These are phyloP conservation scores for Basidiobolus meristosporus DNA, from an alignment of 371 early-diverging fungal species.

Conservation along the genomic window DNA sequence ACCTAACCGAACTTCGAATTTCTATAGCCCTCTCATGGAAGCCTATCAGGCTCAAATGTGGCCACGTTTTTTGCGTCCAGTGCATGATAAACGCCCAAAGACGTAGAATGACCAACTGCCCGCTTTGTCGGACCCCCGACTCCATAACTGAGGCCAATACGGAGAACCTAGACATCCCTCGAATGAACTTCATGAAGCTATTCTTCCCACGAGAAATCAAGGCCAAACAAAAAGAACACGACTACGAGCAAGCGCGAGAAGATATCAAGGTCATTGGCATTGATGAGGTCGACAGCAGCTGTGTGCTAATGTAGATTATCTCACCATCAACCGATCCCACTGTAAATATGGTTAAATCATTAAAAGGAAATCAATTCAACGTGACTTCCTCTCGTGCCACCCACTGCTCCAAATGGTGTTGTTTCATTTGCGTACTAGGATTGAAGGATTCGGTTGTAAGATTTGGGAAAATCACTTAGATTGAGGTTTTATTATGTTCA, in stretches of 20 bases:
- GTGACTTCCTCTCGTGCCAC: too few species aligned
- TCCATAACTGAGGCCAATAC: conserved; percentile 35
- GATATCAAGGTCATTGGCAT: conserved; percentile 34
- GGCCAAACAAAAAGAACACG: conserved; percentile 37
- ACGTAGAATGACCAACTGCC: conserved; percentile 40
- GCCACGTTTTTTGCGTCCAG: conserved; percentile 51
- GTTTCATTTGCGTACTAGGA: too few species aligned
- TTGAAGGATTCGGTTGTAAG: too few species aligned
- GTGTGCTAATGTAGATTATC: too few species aligned
- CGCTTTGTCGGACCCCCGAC: conserved; percentile 36
- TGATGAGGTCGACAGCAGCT: too few species aligned
- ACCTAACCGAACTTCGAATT: too few species aligned
- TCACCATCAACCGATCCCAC: too few species aligned
- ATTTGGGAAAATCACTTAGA: too few species aligned
- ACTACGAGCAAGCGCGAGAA: conserved; percentile 37
- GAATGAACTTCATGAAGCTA: conserved; percentile 39
- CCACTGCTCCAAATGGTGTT: too few species aligned
- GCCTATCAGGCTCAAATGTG: conserved; percentile 48
- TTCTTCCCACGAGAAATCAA: conserved; percentile 58
- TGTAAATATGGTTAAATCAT: too few species aligned
- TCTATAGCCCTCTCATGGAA: conserved; percentile 32
- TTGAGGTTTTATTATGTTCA: too few species aligned
- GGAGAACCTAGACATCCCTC: conserved; percentile 30
- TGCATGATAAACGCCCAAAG: conserved; percentile 51
- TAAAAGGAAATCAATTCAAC: too few species aligned